Conservation (phyloP, 2,329 filamentous ascomycete species). For the Zymoseptoria crescenta region DNA sequence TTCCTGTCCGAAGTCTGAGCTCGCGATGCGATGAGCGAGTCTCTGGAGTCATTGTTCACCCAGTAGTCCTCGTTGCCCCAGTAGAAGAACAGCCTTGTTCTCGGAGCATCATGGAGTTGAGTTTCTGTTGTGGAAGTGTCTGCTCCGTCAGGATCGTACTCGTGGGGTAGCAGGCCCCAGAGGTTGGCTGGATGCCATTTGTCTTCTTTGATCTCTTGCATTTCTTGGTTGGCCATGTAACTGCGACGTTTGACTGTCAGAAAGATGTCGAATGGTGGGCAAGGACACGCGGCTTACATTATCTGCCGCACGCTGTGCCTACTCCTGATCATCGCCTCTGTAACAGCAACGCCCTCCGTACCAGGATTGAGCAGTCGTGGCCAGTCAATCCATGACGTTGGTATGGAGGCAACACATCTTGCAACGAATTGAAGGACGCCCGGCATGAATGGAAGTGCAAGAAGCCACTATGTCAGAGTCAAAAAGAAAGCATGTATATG, state of each 20-base stretch:
- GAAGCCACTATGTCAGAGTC: slow-evolving; percentile 3
- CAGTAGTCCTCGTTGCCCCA: slow-evolving; percentile 55
- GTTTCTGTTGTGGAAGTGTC: not conserved
- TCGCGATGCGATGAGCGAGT: slow-evolving; percentile 44
- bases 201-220: slow-evolving; percentile 48
- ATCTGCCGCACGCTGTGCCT: slow-evolving; percentile 45
- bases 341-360: slow-evolving; percentile 38
- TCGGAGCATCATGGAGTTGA: slow-evolving; percentile 13
- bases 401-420: not conserved
- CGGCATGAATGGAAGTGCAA: slow-evolving; percentile 3
- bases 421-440: not conserved
- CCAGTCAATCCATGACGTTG: slow-evolving; percentile 26
- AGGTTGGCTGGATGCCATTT: slow-evolving; percentile 54
- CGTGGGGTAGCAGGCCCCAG: slow-evolving; percentile 42
- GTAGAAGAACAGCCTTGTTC: slow-evolving; percentile 48
- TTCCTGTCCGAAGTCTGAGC: slow-evolving; percentile 23
- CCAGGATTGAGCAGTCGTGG: slow-evolving; percentile 6
- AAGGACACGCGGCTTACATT: slow-evolving; percentile 32
- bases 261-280: not conserved
- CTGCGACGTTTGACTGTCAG: slow-evolving; percentile 10
- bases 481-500: not conserved
- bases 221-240: slow-evolving; percentile 52
- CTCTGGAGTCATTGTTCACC: slow-evolving; percentile 51
- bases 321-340: slow-evolving; percentile 44
- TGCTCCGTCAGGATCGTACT: not conserved